phyloP scores from a whole-genome alignment of 257 asterid genomes.

The Thymus mandschuricus region DNA sequence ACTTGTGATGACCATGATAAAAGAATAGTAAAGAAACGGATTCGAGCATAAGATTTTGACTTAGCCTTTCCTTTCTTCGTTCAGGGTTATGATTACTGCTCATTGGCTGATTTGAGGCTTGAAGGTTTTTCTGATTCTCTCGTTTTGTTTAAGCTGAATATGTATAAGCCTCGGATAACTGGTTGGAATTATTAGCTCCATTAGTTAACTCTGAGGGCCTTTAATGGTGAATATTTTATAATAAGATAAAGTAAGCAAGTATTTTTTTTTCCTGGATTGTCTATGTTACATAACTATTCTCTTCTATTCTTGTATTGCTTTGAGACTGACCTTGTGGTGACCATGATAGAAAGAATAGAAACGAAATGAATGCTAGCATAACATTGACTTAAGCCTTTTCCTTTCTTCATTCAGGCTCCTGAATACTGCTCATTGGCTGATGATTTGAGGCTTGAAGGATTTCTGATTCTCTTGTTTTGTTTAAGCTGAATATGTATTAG shows the following conservation, averaged over 20 bases:
- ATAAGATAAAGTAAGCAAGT: background rate
- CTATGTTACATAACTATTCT: constrained; percentile 19
- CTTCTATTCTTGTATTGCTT: constrained; percentile 12
- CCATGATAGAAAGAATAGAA: constrained; percentile 5
- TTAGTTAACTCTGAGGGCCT: background rate
- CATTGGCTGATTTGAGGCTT: no score
- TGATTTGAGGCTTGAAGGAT: constrained; percentile 50
- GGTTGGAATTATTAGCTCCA: no score
- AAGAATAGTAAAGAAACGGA: no score
- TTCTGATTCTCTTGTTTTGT: constrained; percentile 35
- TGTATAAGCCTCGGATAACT: no score
- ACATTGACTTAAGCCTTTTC: constrained; percentile 44
- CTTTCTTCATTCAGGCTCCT: constrained; percentile 53
- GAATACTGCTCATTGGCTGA: constrained; percentile 49
- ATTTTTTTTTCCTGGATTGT: background rate
- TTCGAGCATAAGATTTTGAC: no score
- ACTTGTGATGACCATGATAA: no score
- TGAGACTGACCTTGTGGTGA: constrained; percentile 14
- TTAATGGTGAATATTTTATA: constrained; percentile 2
- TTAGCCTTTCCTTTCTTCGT: no score
- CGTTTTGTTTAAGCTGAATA: no score
- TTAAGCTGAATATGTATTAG: constrained; percentile 29
- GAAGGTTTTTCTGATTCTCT: no score
- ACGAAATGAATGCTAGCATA: constrained; percentile 30
- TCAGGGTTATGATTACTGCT: no score